phyloP scores from a whole-genome alignment of 2,329 filamentous ascomycete species.

The Colletotrichum salicis region DNA sequence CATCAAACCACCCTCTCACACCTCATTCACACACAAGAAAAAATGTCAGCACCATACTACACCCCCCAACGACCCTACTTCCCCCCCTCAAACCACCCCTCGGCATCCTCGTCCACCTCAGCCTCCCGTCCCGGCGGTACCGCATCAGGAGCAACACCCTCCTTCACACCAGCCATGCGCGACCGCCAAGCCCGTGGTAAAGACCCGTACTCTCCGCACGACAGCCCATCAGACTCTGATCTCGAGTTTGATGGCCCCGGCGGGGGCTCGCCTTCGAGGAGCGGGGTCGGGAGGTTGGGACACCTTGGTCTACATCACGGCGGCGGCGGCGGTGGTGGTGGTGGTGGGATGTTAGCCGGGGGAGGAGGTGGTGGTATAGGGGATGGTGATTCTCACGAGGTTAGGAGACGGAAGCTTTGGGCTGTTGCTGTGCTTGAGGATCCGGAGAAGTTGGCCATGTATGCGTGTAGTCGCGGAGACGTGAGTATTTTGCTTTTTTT shows the following conservation, averaged over 20 bases:
- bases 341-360: neutral
- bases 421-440: constrained; percentile 65
- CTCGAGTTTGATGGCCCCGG: constrained; percentile 35
- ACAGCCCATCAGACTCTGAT: constrained; percentile 45
- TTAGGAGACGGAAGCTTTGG: constrained; percentile 56
- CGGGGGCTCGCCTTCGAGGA: constrained; percentile 22
- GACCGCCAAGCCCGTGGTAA: constrained; percentile 70
- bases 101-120: constrained; percentile 21
- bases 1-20: no score
- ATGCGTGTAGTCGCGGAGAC: constrained; percentile 63
- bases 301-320: constrained; percentile 3
- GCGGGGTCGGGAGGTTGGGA: constrained; percentile 15
- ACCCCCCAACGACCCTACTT: constrained; percentile 28
- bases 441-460: constrained; percentile 69
- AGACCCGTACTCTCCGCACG: constrained; percentile 57
- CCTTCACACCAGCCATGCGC: constrained; percentile 62
- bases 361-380: constrained; percentile 6
- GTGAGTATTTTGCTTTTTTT: constrained; percentile 51
- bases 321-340: neutral
- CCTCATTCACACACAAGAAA: neutral
- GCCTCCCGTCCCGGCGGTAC: constrained; percentile 43
- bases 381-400: constrained; percentile 53
- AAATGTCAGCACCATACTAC: constrained; percentile 28
- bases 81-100: constrained; percentile 17
- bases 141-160: constrained; percentile 35